Conservation (phyloP, 305 asterid species). For the Fraxinus angustifolia region DNA sequence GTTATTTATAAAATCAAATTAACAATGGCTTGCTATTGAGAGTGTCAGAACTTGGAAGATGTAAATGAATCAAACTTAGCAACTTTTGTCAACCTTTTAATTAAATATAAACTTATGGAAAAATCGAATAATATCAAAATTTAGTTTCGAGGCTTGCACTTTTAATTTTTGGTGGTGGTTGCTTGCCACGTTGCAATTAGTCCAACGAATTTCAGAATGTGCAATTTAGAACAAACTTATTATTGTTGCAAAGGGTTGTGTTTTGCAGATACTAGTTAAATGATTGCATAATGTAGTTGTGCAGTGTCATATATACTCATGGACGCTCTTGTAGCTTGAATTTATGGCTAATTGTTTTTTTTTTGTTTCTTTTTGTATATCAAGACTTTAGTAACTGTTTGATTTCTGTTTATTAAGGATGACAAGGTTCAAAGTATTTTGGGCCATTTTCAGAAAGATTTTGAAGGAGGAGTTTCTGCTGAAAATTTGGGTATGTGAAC, state of each 20-base stretch:
- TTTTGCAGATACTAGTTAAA: not conserved
- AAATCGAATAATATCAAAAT: not conserved
- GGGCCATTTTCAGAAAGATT: slow-evolving; percentile 87
- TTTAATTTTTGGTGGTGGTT: not conserved
- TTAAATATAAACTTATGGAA: not conserved
- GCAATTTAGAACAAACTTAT: not conserved
- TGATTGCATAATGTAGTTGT: slow-evolving; percentile 17
- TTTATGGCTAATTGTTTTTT: not conserved
- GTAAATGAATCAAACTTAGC: not conserved
- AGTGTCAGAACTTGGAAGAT: slow-evolving; percentile 18
- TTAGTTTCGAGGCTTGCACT: not conserved
- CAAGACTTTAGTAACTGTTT: not conserved
- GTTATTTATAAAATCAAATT: slow-evolving; percentile 15
- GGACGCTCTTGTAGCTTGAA: not conserved
- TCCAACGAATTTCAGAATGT: not conserved
- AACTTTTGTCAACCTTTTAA: not conserved
- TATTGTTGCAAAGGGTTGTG: not conserved
- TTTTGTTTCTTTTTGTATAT: not conserved
- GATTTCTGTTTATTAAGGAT: slow-evolving; percentile 21
- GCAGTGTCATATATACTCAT: not conserved
- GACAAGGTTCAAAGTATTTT: slow-evolving; percentile 23
- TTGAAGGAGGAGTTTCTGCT: slow-evolving; percentile 78
- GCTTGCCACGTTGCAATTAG: not conserved
- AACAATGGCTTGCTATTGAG: slow-evolving; percentile 5
- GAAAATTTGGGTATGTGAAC: slow-evolving; percentile 73